phyloP scores from a whole-genome alignment of 768 basidiomycete species.

The Dentipellis fragilis region DNA sequence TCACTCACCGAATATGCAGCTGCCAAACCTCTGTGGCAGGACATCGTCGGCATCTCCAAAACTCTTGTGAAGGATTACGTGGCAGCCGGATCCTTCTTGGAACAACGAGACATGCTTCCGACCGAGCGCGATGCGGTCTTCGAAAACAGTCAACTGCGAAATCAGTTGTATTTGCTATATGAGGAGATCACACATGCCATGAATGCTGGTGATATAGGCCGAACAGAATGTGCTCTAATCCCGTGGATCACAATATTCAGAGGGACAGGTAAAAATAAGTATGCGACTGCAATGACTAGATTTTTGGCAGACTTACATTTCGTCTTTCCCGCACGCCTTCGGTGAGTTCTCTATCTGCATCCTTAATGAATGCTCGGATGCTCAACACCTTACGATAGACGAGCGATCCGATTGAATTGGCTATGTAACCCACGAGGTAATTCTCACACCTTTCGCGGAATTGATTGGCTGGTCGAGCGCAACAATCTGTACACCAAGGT shows the following conservation, averaged over 20 bases:
- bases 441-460: not conserved
- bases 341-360: not conserved
- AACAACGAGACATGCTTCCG: not conserved
- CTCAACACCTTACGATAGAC: not conserved
- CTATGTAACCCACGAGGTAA: not conserved
- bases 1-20: conserved; percentile 22
- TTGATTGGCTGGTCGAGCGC: not conserved
- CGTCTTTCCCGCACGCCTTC: not conserved
- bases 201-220: conserved; percentile 5
- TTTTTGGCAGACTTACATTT: not conserved
- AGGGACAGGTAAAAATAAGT: not conserved
- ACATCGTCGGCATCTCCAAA: conserved; percentile 19
- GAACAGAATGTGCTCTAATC: not conserved
- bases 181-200: conserved; percentile 26
- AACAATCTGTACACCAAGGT: conserved; percentile 1
- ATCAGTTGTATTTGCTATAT: conserved; percentile 26
- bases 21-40: conserved; percentile 19
- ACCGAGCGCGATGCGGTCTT: conserved; percentile 20
- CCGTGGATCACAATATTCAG: not conserved
- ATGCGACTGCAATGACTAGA: not conserved
- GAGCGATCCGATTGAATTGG: not conserved
- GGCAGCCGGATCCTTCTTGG: conserved; percentile 5
- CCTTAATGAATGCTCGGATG: not conserved
- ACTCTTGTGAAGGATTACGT: conserved; percentile 16
- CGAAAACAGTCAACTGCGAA: conserved; percentile 24